Conservation (phyloP, 192 early-diverging fungal genomes). For the Podila minutissima region DNA sequence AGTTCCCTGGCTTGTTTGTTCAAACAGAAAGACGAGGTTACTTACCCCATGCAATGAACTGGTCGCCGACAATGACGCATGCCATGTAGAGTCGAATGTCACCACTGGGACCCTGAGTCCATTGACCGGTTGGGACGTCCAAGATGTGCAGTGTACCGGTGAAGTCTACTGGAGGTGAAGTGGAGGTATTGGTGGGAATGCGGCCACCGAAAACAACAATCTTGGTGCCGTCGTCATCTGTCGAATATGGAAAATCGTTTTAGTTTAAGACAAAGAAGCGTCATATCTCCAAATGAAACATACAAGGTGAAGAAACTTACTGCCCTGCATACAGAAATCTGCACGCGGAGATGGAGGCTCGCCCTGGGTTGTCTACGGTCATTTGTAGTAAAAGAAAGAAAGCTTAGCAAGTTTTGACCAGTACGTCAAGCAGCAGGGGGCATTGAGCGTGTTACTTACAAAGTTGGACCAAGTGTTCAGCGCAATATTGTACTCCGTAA, state of each 20-base stretch:
- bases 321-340: conserved; percentile 29
- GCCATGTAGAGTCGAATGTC: conserved; percentile 18
- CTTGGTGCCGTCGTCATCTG: conserved; percentile 26
- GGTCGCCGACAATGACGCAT: conserved; percentile 24
- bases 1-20: too few relatives aligned
- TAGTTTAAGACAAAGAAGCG: too few relatives aligned
- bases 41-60: conserved; percentile 29
- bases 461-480: conserved; percentile 26
- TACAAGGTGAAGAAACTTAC: conserved; percentile 1
- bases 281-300: not conserved
- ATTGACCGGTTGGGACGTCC: conserved; percentile 6
- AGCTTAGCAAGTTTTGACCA: not conserved
- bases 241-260: not conserved
- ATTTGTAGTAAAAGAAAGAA: not conserved
- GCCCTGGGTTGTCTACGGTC: conserved; percentile 8
- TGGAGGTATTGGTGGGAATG: not conserved
- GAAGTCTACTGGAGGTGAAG: not conserved
- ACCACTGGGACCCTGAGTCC: not conserved
- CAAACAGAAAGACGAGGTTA: too few relatives aligned
- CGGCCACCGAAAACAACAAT: conserved; percentile 34
- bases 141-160: conserved; percentile 17
- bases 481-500: conserved; percentile 17
- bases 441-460: conserved; percentile 8
- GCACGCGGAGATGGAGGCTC: conserved; percentile 10
- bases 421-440: not conserved